Conservation (phyloP, 768 basidiomycete species). For the Lenzites betulinus region DNA sequence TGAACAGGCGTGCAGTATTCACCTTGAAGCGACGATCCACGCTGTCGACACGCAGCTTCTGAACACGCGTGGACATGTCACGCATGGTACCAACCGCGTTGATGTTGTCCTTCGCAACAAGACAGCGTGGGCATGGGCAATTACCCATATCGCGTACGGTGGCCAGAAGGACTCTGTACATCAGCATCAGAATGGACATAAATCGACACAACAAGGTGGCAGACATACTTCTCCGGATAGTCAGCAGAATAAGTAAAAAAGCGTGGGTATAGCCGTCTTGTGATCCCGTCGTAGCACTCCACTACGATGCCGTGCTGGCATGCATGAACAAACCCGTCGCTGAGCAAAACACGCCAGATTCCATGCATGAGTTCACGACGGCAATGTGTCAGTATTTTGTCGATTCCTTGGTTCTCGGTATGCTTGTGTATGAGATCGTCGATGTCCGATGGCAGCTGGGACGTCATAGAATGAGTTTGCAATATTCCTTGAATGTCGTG, state of each 20-base stretch:
- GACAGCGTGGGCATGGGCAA: constrained; percentile 37
- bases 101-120: constrained; percentile 22
- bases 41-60: constrained; percentile 20
- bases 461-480: constrained; percentile 1
- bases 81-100: constrained; percentile 11
- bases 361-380: constrained; percentile 36
- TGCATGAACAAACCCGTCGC: constrained; percentile 27
- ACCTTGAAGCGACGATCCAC: neutral
- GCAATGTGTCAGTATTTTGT: constrained; percentile 27
- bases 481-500: neutral
- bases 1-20: constrained; percentile 10
- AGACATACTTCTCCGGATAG: constrained; percentile 40
- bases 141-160: constrained; percentile 35
- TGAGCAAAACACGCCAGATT: constrained; percentile 29
- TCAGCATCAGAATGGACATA: neutral
- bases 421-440: constrained; percentile 16
- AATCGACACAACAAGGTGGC: neutral
- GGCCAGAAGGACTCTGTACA: constrained; percentile 37
- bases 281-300: constrained; percentile 30
- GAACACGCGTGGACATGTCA: constrained; percentile 9
- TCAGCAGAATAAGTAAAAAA: constrained; percentile 36
- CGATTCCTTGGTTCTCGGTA: constrained; percentile 34
- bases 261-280: constrained; percentile 26
- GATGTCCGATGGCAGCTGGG: neutral
- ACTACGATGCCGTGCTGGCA: constrained; percentile 33